phyloP scores from a whole-genome alignment of 192 early-diverging fungal species.

The Linnemannia zychae region DNA sequence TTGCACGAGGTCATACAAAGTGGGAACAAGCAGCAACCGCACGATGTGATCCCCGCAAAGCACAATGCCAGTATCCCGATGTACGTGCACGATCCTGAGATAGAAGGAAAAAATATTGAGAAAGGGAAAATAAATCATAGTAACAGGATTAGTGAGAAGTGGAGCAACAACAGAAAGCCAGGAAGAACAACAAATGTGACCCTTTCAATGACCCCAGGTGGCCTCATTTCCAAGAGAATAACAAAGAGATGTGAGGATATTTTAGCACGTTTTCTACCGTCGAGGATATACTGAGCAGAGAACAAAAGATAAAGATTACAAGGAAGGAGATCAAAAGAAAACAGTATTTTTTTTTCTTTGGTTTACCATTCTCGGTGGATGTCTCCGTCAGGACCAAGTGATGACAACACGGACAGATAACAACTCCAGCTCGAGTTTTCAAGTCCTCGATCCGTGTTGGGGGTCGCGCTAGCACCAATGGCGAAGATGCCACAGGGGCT shows the following conservation, averaged over 20 bases:
- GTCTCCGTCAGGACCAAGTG: constrained; percentile 21
- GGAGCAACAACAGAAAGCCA: no score
- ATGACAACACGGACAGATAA: constrained; percentile 14
- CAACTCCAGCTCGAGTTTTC: background rate
- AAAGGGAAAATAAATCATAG: background rate
- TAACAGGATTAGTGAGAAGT: background rate
- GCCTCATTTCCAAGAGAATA: no score
- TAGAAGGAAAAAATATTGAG: background rate
- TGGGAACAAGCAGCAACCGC: constrained; percentile 51
- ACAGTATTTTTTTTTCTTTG: background rate
- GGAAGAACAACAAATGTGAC: background rate
- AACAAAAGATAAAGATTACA: background rate
- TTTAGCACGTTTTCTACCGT: background rate
- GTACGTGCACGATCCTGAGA: constrained; percentile 49
- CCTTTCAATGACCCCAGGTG: background rate
- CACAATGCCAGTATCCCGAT: constrained; percentile 41
- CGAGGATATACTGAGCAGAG: background rate
- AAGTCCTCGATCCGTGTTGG: constrained; percentile 15
- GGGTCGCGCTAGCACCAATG: background rate
- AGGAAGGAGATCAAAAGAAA: background rate
- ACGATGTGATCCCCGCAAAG: constrained; percentile 42
- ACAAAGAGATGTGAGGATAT: background rate
- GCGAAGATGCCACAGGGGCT: background rate
- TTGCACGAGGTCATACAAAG: constrained; percentile 49
- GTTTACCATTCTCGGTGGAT: constrained; percentile 19